Evolutionary conservation across 768 basidiomycete genomes (phyloP), one percentile per base, ranked within the genome.

Genomic region (Flagelloscypha sp.): DNA sequence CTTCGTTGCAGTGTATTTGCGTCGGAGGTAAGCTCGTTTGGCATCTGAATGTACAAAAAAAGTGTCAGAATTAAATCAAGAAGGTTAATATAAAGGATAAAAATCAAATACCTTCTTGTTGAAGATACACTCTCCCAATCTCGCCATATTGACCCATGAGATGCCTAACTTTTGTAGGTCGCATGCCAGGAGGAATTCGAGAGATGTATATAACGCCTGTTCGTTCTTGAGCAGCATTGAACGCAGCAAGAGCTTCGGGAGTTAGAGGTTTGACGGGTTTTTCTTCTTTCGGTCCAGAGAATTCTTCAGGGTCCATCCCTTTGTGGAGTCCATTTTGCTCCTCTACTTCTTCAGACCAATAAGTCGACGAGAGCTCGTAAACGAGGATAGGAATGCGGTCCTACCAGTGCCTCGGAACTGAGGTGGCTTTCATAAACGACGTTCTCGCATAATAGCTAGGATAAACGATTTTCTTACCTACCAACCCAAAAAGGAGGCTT

Each of bases 131-230:
- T 35, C 89, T 70, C 2, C 90, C 93, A 3, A 97, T 68, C 41
- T 90, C 88, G 3, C 95, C 95, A 51, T 90, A 83, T 24, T 72
- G 72, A 42, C 76, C 78, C 80, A 99, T 83, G 27, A 99, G 66
- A 59, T 98, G 89, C 39, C 92, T 80, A 24, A 98, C 87, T 59
- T 98, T 97, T 7, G 85, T 72, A 19, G 95, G 95, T 15, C 84
- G 87, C 95, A 99, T 98, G 2, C 92, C 94, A 10, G 95, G 95
- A 2, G 95, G 95, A 49, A 98, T 84, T 21, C 95, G 73, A 11
- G 92, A 95, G 27, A 99, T 88, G 57, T 98, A 99, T 32, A 98
- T 63, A 34, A 97, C 78, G 0, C 93, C 93, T 13, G 90, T 77
- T 25, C 70, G 69, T 21, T 82, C 74, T 51, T 84, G 83, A 2